phyloP scores from a whole-genome alignment of 805 yeast genomes.

The Brettanomyces custersianus region DNA sequence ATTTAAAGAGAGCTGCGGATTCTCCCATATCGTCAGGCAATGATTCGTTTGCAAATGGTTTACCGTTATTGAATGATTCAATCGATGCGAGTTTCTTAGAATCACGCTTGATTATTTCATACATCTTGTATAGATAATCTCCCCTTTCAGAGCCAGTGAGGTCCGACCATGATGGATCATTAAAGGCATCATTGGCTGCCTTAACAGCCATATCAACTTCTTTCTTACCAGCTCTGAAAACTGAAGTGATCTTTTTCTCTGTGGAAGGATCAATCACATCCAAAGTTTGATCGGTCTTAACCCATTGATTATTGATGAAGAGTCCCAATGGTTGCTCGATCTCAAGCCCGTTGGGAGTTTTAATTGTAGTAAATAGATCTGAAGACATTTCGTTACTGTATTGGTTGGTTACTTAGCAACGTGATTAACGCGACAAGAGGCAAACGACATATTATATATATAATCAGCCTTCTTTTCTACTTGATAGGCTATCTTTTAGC shows the following conservation, averaged over 20 bases:
- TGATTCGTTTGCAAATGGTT: conserved; percentile 39
- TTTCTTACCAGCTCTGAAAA: conserved; percentile 45
- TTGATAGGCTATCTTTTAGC: no score
- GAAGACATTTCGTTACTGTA: conserved; percentile 7
- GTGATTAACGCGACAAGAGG: no score
- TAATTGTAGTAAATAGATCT: conserved; percentile 17
- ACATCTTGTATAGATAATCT: conserved; percentile 39
- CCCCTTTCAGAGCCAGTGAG: conserved; percentile 46
- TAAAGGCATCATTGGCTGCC: conserved; percentile 56
- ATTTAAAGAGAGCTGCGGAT: conserved; percentile 38
- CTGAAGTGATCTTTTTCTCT: conserved; percentile 49
- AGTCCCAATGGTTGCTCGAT: conserved; percentile 38
- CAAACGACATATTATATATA: no score
- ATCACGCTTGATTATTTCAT: conserved; percentile 42
- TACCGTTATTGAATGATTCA: conserved; percentile 53
- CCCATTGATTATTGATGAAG: conserved; percentile 52
- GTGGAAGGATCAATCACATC: conserved; percentile 31
- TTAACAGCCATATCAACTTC: conserved; percentile 63
- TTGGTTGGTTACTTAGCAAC: no score
- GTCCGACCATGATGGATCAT: conserved; percentile 34
- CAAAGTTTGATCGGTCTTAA: conserved; percentile 16
- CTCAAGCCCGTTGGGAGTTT: conserved; percentile 23
- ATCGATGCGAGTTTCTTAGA: conserved; percentile 41
- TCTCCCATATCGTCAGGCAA: conserved; percentile 28
- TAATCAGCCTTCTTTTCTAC: no score